Conservation (phyloP, 2,329 filamentous ascomycete genomes). For the Ascochyta viciae-villosae region DNA sequence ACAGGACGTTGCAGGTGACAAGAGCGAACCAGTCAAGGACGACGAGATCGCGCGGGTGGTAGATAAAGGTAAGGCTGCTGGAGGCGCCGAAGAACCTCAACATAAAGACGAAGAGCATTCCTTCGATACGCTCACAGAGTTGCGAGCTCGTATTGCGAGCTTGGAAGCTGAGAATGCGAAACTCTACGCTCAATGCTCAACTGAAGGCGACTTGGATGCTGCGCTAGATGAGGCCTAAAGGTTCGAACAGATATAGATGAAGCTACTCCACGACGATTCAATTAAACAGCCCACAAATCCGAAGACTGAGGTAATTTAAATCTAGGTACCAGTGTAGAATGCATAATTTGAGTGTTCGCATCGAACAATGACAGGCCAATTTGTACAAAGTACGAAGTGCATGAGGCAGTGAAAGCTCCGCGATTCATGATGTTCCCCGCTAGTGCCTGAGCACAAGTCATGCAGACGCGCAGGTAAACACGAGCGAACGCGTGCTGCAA, state of each 20-base stretch:
- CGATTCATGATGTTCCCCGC: not conserved
- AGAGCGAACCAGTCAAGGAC: not conserved
- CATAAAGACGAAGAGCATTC: not conserved
- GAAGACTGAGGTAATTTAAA: no score
- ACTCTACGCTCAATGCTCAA: not conserved
- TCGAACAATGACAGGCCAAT: no score
- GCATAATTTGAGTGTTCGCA: no score
- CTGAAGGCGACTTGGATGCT: not conserved
- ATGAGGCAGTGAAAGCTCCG: not conserved
- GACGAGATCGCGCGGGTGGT: not conserved
- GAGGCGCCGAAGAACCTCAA: not conserved
- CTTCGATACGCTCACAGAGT: not conserved
- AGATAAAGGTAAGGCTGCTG: not conserved
- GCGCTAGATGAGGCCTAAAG: not conserved
- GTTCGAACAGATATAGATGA: no score
- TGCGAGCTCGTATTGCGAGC: not conserved
- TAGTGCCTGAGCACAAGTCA: not conserved
- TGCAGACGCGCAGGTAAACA: conserved; percentile 18
- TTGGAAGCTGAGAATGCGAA: conserved; percentile 1
- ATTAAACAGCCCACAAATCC: no score
- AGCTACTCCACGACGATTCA: no score
- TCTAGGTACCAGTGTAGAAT: no score
- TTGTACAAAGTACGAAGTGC: not conserved
- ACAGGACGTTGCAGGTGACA: not conserved
- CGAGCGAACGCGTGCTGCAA: conserved; percentile 24